Percentiles rank a stretch among this genome's conserved stretches.
phyloP scores from a whole-genome alignment of 495 filamentous ascomycete genomes.

The Neurospora hispaniola region DNA sequence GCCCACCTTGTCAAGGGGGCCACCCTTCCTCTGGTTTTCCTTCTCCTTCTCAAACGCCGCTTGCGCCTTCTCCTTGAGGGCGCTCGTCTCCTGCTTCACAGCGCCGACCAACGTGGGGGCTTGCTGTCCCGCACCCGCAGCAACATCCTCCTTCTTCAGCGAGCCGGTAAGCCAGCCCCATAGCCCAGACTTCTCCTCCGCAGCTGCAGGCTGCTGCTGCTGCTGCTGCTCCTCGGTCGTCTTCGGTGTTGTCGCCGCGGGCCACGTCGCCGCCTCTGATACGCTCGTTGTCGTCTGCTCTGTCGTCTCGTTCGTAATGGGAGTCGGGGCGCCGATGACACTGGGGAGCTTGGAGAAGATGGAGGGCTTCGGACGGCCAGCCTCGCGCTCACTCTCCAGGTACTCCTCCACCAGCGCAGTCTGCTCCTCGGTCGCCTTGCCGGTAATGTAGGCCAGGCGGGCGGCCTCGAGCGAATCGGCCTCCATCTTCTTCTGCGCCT shows the following conservation, averaged over 20 bases:
- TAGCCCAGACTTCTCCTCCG: constrained; percentile 6
- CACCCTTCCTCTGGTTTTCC: constrained; percentile 37
- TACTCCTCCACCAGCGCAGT: constrained; percentile 37
- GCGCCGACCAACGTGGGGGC: constrained; percentile 18
- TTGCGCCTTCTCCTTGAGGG: constrained; percentile 24
- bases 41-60: constrained; percentile 41
- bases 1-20: constrained; percentile 37
- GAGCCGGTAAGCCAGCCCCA: constrained; percentile 31
- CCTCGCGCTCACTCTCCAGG: constrained; percentile 19
- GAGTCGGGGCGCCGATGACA: constrained; percentile 16
- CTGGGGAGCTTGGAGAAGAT: constrained; percentile 26
- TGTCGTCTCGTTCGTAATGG: neutral
- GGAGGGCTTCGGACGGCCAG: constrained; percentile 10
- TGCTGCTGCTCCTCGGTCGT: constrained; percentile 31
- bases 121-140: constrained; percentile 26
- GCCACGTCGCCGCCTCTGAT: constrained; percentile 10
- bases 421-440: constrained; percentile 51
- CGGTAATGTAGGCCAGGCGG: constrained; percentile 48
- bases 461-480: constrained; percentile 42
- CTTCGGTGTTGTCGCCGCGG: neutral
- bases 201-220: constrained; percentile 22
- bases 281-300: neutral
- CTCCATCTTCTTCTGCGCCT: constrained; percentile 49
- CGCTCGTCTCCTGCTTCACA: constrained; percentile 23
- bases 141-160: constrained; percentile 48